Evolutionary conservation across 352 stramenopile genomes (phyloP).

Genomic region (Thraustochytrium striatum): DNA sequence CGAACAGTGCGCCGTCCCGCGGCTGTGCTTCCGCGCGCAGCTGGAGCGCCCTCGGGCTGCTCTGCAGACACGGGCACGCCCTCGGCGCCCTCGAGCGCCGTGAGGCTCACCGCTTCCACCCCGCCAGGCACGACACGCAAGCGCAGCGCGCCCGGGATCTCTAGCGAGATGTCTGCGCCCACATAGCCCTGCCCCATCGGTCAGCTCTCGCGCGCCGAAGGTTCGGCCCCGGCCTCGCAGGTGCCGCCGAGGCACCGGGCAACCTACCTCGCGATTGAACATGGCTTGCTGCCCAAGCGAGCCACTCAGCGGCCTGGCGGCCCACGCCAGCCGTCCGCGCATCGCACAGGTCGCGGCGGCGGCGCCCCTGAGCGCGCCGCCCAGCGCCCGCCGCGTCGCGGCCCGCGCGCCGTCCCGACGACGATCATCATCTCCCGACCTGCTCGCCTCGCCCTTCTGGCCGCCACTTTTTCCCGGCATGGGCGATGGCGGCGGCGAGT

Average conservation of each 20-base stretch:
- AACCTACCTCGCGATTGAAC: background rate
- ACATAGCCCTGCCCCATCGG: background rate
- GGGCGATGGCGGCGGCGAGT: no score
- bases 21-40: background rate
- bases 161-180: background rate
- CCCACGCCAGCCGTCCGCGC: background rate
- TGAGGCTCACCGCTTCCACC: background rate
- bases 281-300: background rate
- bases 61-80: background rate
- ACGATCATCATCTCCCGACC: no score
- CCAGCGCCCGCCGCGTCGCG: no score
- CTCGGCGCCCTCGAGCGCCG: background rate
- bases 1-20: background rate
- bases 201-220: background rate
- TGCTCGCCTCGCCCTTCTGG: no score
- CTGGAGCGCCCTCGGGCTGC: background rate
- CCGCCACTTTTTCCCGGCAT: no score
- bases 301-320: background rate
- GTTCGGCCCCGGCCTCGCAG: background rate
- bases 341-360: background rate
- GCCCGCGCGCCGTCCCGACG: no score
- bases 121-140: background rate
- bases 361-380: background rate
- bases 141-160: background rate
- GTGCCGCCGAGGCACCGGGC: background rate